A percentile compares a stretch with the other conserved stretches of the same genome.
Evolutionary conservation across 352 stramenopile species (phyloP).

Genomic region (Phytophthora europaea): DNA sequence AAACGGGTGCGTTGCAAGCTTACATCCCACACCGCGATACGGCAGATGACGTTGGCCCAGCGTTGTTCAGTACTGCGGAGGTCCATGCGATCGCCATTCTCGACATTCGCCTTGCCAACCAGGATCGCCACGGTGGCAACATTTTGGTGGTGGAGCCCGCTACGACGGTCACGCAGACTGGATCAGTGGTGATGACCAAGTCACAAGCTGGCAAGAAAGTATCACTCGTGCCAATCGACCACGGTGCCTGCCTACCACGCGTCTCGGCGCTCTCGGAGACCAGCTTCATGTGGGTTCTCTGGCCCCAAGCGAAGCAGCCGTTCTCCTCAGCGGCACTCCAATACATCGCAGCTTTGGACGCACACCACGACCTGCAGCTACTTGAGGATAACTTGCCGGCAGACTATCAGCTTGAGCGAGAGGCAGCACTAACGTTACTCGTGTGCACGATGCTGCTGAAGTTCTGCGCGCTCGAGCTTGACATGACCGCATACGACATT

Average conservation of each 20-base stretch:
- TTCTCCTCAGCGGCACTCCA: conserved; percentile 43
- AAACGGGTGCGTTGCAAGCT: conserved; percentile 64
- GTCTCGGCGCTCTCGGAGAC: conserved; percentile 61
- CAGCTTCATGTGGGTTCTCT: conserved; percentile 77
- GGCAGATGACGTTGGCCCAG: conserved; percentile 65
- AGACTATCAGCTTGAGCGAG: conserved; percentile 39
- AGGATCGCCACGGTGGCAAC: conserved; percentile 86
- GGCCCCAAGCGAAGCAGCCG: conserved; percentile 65
- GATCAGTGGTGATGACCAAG: conserved; percentile 22
- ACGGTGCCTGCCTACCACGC: conserved; percentile 76
- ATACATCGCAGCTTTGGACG: conserved; percentile 55
- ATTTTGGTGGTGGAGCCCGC: conserved; percentile 56
- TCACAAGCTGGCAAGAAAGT: conserved; percentile 23
- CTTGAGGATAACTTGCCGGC: conserved; percentile 39
- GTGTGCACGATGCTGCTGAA: conserved; percentile 65
- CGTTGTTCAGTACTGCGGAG: conserved; percentile 54
- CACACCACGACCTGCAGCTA: conserved; percentile 40
- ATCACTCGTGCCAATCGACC: conserved; percentile 78
- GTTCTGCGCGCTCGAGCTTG: conserved; percentile 51
- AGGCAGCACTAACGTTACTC: conserved; percentile 60
- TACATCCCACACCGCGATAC: conserved; percentile 75
- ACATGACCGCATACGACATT: conserved; percentile 65
- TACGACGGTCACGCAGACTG: conserved; percentile 19
- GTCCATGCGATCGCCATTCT: conserved; percentile 81
- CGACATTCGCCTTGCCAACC: conserved; percentile 85